Evolutionary conservation across 148 eudicot species (phyloP), one percentile per base, ranked within the genome.

Genomic region (Diospyros kaki): DNA sequence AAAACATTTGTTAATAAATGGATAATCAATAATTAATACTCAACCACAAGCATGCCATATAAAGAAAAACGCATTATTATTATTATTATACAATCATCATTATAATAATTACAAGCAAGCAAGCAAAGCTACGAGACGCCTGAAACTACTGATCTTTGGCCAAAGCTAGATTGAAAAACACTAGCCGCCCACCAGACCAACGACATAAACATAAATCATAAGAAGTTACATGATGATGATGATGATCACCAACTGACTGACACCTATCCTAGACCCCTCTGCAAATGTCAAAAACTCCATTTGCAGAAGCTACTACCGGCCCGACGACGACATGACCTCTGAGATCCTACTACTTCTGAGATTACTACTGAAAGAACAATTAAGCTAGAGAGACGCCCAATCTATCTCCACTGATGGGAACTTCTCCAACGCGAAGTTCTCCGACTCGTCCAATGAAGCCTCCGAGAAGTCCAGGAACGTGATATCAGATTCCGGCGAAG

Each of bases 401-500:
- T 87, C 90, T 17, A 87, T 87, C 86, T 87, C 90, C 69, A 81
- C 84, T 0, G 90, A 87, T 63, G 88, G 90, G 44, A n/a, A 81
- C 81, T 87, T 87, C 46, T 71, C 79, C 84, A 87, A 58, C 77
- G 60, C 6, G 56, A 87, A 74, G 53, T 76, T 84, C 68, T 84
- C 90, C 6, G 78, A 76, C 50, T 79, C 83, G 9, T 72, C 84
- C 8, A 76, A 74, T 0, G 54, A 46, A 10, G 74, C 61, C 67
- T 80, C 83, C 4, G 84, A 66, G 71, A 87, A 87, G 39, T 81
- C 85, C 75, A 82, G 13, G 40, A 87, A 82, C 3, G 83, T 59
- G 2, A 76, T 76, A 38, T 78, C 90, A 0, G 84, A 83, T 63
- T 81, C 89, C 58, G 82, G 81, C 42, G 87, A 84, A 14, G 82